Evolutionary conservation across 306 rosid genomes (phyloP), one percentile per base, ranked within the genome.

Genomic region (Trifolium fragiferum): DNA sequence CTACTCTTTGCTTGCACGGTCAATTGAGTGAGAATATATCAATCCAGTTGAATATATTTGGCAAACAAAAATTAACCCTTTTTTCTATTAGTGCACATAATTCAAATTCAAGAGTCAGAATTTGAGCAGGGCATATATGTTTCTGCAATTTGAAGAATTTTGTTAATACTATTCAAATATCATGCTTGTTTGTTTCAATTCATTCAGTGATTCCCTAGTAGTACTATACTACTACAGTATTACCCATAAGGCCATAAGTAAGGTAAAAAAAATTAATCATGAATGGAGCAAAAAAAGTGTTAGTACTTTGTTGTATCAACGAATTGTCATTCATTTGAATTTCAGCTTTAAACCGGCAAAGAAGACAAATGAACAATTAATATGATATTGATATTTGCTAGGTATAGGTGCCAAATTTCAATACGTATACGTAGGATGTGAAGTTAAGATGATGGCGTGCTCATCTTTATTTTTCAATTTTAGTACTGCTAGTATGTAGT

Each of bases 1-100:
- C 85, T 75, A 21, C 83, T 64, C 53, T 79, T 84, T 86, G 91
- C 95, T 86, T 86, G 81, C 91, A 91, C 91, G 89, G 85, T 87
- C 87, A 82, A 84, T 10, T 82, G 35, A 63, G 37, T 21, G 21
- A 60, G 25, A 7, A 20, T 15, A n/a, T 55, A 67, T 46, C 73
- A 79, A 65, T 51, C 12, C 44, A 19, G n/a, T 33, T 7, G 41
- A 62, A 57, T 37, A 8, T 35, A 37, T 11, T 47, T 85, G 3
- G 60, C 83, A 67, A 80, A 54, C 13, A 70, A 76, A 53, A 57
- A 23, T 27, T 11, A 6, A 80, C 20, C 20, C 58, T 75, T 67
- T 68, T 32, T 60, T 67, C 44, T 58, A 46, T 60, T 38, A 2
- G 8, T 37, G 49, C 61, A 14, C 61, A 14, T 4, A 58, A 49